Conservation (phyloP, 2,329 filamentous ascomycete species). For the Verticillium albo-atrum region DNA sequence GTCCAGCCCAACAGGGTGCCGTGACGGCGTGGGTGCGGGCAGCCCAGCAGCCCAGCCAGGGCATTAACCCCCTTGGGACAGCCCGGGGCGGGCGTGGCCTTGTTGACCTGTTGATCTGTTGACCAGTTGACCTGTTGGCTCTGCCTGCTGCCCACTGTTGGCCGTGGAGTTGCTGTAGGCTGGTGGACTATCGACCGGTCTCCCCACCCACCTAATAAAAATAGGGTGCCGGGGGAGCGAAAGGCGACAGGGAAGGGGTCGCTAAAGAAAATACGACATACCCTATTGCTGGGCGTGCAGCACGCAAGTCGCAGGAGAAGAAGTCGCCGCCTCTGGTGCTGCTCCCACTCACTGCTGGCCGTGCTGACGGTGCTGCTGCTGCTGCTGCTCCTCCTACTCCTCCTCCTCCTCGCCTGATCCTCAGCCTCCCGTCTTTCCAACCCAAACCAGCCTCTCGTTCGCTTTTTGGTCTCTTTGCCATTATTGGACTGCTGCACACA, state of each 20-base stretch:
- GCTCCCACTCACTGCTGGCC: constrained; percentile 9
- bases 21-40: not conserved
- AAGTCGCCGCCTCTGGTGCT: constrained; percentile 22
- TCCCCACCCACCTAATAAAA: not conserved
- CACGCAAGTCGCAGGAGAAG: constrained; percentile 3
- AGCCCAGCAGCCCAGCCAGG: not conserved
- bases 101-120: not conserved
- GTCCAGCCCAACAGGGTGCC: not conserved
- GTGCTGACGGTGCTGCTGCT: constrained; percentile 22
- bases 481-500: not conserved
- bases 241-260: not conserved
- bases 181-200: not conserved
- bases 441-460: not conserved
- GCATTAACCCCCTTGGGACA: not conserved
- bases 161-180: not conserved
- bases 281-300: not conserved
- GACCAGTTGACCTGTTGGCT: not conserved
- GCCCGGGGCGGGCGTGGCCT: too few species aligned
- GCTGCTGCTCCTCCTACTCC: constrained; percentile 19
- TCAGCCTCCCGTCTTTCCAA: not conserved
- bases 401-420: constrained; percentile 20
- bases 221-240: not conserved
- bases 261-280: not conserved
- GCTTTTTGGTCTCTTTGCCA: not conserved
- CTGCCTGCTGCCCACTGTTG: not conserved